Percentiles rank a stretch among this genome's conserved stretches.
These are phyloP conservation scores for Monosporascus cannonballus DNA, from an alignment of 2,329 filamentous ascomycete genomes.

Conservation along the genomic window DNA sequence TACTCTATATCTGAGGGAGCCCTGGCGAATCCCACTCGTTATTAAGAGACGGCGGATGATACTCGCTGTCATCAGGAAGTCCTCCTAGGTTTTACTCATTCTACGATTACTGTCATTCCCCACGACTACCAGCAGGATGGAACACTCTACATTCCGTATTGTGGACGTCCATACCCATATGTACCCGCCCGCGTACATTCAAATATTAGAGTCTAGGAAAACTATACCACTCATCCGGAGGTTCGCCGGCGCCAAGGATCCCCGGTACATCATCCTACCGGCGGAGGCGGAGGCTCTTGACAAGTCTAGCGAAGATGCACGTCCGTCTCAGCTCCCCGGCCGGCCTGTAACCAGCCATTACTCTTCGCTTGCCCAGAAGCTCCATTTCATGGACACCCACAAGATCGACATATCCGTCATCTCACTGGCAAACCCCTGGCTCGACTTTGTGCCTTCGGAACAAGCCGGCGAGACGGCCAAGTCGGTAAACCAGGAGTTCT, in stretches of 20 bases:
- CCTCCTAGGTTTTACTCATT: background rate
- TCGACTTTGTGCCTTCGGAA: conserved; percentile 67
- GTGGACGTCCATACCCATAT: conserved; percentile 67
- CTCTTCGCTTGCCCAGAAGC: conserved; percentile 71
- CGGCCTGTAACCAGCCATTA: conserved; percentile 80
- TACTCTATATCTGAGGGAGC: too few species aligned
- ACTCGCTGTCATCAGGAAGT: too few species aligned
- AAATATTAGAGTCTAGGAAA: conserved; percentile 51
- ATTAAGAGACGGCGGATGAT: too few species aligned
- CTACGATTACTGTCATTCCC: background rate
- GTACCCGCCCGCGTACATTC: conserved; percentile 59
- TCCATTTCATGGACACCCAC: conserved; percentile 84
- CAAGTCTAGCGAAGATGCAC: conserved; percentile 44
- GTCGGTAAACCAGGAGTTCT: conserved; percentile 72
- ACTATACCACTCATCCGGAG: conserved; percentile 66
- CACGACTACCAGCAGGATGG: conserved; percentile 22
- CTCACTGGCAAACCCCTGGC: conserved; percentile 88
- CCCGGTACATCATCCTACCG: conserved; percentile 61
- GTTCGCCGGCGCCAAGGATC: conserved; percentile 50
- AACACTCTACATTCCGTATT: conserved; percentile 33
- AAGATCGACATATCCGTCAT: conserved; percentile 77
- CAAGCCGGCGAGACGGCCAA: conserved; percentile 59
- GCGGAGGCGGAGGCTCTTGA: conserved; percentile 40
- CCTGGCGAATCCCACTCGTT: too few species aligned
- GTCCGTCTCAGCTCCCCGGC: conserved; percentile 55